Evolutionary conservation across 768 basidiomycete genomes (phyloP).

Genomic region (Serendipita indica): DNA sequence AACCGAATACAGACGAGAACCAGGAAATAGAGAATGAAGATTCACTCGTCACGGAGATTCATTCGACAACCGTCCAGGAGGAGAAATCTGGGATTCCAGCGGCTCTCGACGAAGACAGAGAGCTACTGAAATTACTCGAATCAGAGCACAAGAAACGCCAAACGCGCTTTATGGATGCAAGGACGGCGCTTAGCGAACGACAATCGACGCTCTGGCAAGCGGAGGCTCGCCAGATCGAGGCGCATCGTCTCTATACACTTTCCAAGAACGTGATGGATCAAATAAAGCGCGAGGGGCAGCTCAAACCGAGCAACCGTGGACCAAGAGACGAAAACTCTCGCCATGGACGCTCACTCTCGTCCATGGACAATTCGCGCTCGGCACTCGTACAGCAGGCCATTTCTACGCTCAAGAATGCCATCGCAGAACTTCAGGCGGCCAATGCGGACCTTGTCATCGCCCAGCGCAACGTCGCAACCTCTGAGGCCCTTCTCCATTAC

Average conservation of each 20-base stretch:
- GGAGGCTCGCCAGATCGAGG: not conserved
- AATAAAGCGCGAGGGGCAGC: constrained; percentile 8
- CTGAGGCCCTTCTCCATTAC: not conserved
- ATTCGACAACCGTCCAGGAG: not conserved
- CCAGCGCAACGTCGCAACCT: not conserved
- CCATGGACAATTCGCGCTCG: constrained; percentile 2
- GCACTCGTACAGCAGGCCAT: not conserved
- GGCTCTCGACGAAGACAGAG: not conserved
- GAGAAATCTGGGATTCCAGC: not conserved
- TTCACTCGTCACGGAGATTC: not conserved
- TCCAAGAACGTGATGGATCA: constrained; percentile 9
- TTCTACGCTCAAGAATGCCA: not conserved
- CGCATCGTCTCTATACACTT: constrained; percentile 1
- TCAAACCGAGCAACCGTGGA: not conserved
- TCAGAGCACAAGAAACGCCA: not conserved
- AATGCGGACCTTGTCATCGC: not conserved
- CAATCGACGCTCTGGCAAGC: not conserved
- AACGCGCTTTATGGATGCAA: not conserved
- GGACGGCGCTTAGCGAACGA: not conserved
- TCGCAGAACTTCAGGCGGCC: constrained; percentile 1
- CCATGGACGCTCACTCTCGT: constrained; percentile 6
- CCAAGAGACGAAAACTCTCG: not conserved
- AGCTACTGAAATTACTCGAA: not conserved
- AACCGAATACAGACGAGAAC: not conserved
- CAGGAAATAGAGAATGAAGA: not conserved